phyloP scores from a whole-genome alignment of 2,329 filamentous ascomycete genomes.

The Periconia sp. region DNA sequence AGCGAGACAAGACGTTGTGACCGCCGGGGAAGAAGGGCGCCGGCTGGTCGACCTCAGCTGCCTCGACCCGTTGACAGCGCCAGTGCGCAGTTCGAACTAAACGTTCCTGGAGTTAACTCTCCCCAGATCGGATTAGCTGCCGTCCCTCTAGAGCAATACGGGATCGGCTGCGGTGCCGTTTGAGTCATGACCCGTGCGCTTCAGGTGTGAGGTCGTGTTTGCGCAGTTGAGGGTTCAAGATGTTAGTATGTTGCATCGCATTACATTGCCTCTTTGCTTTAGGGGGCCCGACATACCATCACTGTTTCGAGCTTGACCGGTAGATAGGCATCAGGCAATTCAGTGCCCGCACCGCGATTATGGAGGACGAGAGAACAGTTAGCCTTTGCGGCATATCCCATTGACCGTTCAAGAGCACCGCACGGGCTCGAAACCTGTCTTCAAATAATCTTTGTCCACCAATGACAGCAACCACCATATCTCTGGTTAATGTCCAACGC shows the following conservation, averaged over 20 bases:
- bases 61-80: constrained; percentile 8
- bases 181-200: not conserved
- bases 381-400: not conserved
- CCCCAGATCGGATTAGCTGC: not conserved
- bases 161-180: not conserved
- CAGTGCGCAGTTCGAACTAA: constrained; percentile 15
- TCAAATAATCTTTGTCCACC: not conserved
- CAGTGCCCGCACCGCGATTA: not conserved
- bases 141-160: not conserved
- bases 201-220: not conserved
- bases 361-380: not conserved
- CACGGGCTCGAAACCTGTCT: not conserved
- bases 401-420: not conserved
- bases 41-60: constrained; percentile 10
- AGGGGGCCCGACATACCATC: not conserved
- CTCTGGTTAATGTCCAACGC: not conserved
- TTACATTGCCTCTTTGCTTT: not conserved
- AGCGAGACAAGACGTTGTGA: not conserved
- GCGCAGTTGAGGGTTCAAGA: not conserved
- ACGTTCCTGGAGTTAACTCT: not conserved
- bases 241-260: not conserved
- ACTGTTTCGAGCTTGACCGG: not conserved
- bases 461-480: not conserved
- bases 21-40: not conserved
- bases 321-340: not conserved